Evolutionary conservation across 2,329 filamentous ascomycete genomes (phyloP), one percentile per base, ranked within the genome.

Genomic region (Gremmenia infestans): DNA sequence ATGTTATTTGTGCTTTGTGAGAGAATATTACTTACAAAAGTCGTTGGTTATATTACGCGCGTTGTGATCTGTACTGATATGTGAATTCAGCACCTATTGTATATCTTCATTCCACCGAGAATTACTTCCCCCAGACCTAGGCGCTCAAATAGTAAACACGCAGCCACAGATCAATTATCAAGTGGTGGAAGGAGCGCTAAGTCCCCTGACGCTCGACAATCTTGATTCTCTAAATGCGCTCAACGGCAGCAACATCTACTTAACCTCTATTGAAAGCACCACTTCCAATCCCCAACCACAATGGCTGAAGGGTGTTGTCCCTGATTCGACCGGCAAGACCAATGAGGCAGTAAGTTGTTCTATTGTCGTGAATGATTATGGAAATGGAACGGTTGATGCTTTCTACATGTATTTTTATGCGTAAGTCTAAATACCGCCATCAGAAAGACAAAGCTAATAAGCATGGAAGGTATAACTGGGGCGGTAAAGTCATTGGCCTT

Each of bases 281-380:
- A 68, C 71, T 49, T 70, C 72, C 1, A 67, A 73, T 22, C 76
- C 75, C 6, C 35, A 67, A 6, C 48, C 48, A 14, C 15, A 37
- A 28, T 79, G 76, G 76, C 72, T 78, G 47, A 62, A 73, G 36
- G 83, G 47, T 73, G 78, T 2, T 70, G 66, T 23, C 79, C 82
- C 0, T 73, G 80, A 64, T 60, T 60, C 19, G 64, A 81, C n/a
- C 72, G 75, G 53, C 80, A 76, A 2, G 50, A 60, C 60, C 5
- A 23, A 50, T 0, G 67, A 74, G 2, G 78, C 77, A 3, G 72
- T 74, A 6, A 75, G 75, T 4, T 75, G 75, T 12, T 81, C 94
- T 14, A 81, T 97, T n/a, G 76, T 97, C 37, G 80, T 93, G 22
- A 85, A 95, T 48, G 76, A 83, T 59, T 80, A 83, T 59, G 78